Evolutionary conservation across 345 rosid genomes (phyloP), one percentile per base, ranked within the genome.

Genomic region (Carallia brachiata): DNA sequence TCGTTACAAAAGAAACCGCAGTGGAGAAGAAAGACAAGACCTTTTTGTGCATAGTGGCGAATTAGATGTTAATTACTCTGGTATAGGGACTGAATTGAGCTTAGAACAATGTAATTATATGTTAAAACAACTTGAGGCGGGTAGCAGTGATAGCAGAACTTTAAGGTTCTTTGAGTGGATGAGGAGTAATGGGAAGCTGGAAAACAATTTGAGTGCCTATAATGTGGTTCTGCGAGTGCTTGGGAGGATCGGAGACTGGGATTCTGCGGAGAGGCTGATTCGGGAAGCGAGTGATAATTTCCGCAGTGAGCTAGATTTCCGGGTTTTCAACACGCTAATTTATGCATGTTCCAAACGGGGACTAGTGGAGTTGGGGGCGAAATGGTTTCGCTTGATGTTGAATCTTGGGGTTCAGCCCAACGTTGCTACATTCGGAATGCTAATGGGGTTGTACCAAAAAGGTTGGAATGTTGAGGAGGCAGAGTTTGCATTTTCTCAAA

Each of bases 331-430:
- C 80, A 84, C 93, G 0, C 82, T 90, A 63, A 81, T 93, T 65
- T 89, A 84, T 58, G 79, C 85, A 0, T 87, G 90, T 79, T 82
- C 80, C 68, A 93, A 89, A 65, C 82, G 73, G 47, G 85, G 92
- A 48, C 74, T 67, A 58, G 90, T 87, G 44, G 75, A 81, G 52
- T 64, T 85, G 73, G 82, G 82, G 40, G 77, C 79, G 6, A 89
- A 85, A 65, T 93, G 97, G 97, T 89, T 93, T 70, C 75, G 61
- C 60, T 78, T 87, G 96, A 89, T 93, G 97, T 63, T 93, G 85
- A 92, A 84, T 67, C 61, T 77, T 19, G 82, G 84, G 62, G 85
- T 88, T 70, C 62, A n/a, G 78, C 97, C 98, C 37, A 88, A 91
- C 56, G 81, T 85, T 62, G 98, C 96, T 9, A 88, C 96, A 1